Evolutionary conservation across 148 eudicot genomes (phyloP), one percentile per base, ranked within the genome.

Genomic region (Fallopia convolvulus): DNA sequence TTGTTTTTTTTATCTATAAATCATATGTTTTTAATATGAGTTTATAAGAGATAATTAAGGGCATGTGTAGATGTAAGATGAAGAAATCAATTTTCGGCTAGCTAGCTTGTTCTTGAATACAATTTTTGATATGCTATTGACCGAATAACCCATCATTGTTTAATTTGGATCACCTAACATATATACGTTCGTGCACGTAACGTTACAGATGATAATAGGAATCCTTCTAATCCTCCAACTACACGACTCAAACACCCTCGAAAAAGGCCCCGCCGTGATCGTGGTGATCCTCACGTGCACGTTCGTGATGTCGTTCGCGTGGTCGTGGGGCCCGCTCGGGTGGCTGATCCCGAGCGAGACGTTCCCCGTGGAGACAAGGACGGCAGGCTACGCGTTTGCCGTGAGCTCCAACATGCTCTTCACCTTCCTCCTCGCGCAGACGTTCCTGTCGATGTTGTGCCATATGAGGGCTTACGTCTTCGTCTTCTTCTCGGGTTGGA

Each of bases 271-370:
- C 7, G 90, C 94, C 4, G 56, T 68, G 0, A 11, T 85, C 2
- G 90, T 90, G 71, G 90, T 90, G 79, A 18, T 88, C 17, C 79
- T 89, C 1, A 86, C 89, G 55, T 90, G 94, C 76, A 39, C 81
- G 18, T 90, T 76, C 44, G 94, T 90, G 47, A 86, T 86, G 90
- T 80, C 83, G 14, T 90, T 90, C 52, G 92, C 94, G 13, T 90
- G 90, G 90, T 88, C 90, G 11, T 88, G 90, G 90, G 90, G 90
- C 20, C 90, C 90, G 0, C 63, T 85, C 9, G 90, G 90, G 6
- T 88, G 90, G 90, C 68, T 88, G 13, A 82, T 88, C 20, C 86
- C 90, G 0, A 87, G 90, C 53, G 90, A 87, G 75, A 85, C 76
- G 7, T 85, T 76, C 81, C 90, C 90, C 13, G 53, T 88, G 2